Evolutionary conservation across 1,284 basidiomycete genomes (phyloP).

Genomic region (Ceratobasidium sp.): DNA sequence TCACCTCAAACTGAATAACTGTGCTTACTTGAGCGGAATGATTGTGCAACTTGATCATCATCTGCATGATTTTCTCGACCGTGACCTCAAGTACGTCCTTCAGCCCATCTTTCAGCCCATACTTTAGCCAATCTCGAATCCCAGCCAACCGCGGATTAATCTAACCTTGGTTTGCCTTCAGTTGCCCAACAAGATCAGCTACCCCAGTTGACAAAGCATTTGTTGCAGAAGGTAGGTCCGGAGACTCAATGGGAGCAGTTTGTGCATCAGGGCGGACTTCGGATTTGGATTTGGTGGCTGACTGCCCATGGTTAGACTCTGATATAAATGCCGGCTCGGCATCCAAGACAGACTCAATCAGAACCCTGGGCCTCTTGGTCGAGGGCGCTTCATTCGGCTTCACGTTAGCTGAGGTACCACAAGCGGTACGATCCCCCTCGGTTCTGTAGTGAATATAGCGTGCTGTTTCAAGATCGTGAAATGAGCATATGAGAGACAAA

Average conservation of each 20-base stretch:
- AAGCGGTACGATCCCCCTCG: not conserved
- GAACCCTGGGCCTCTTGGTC: no score
- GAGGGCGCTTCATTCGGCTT: not conserved
- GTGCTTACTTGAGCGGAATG: not conserved
- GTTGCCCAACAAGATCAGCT: not conserved
- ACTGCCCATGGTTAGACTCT: no score
- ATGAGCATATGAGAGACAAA: not conserved
- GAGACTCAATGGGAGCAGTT: no score
- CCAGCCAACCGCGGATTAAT: no score
- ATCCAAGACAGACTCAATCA: no score
- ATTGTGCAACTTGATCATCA: not conserved
- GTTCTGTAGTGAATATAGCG: not conserved
- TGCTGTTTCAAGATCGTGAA: not conserved
- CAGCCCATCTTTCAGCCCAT: not conserved
- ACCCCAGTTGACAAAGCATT: no score
- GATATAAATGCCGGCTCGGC: no score
- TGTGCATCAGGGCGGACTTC: no score
- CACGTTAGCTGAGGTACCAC: not conserved
- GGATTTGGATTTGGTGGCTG: no score
- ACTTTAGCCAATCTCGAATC: no score
- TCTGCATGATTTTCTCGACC: not conserved
- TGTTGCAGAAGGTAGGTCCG: no score
- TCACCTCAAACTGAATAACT: not conserved
- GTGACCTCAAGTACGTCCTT: not conserved
- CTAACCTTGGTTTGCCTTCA: not conserved